phyloP scores from a whole-genome alignment of 345 rosid genomes.

The Eucalyptus victrix region DNA sequence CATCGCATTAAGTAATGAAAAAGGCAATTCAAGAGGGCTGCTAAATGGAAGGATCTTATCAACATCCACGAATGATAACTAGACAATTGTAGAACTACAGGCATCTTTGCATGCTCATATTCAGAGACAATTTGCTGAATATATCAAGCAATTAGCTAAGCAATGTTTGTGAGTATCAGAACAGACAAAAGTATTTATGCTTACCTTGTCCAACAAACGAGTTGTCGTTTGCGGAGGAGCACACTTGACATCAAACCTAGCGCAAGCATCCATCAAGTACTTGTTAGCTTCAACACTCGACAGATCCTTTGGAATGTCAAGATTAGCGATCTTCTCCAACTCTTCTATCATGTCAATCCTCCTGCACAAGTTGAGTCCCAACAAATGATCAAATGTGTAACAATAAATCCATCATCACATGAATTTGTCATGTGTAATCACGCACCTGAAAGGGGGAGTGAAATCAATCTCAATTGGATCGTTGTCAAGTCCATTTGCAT shows the following conservation, averaged over 20 bases:
- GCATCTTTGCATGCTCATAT: neutral
- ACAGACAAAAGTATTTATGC: neutral
- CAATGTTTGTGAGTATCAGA: neutral
- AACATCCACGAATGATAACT: no score
- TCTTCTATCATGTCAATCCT: conserved; percentile 87
- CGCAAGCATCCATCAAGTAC: conserved; percentile 62
- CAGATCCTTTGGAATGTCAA: conserved; percentile 79
- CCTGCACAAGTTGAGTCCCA: conserved; percentile 18
- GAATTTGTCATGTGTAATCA: neutral
- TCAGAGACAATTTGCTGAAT: neutral
- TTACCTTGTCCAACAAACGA: conserved; percentile 84
- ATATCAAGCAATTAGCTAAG: neutral
- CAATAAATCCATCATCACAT: neutral
- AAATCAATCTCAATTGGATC: conserved; percentile 94
- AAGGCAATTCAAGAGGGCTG: neutral
- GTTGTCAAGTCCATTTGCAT: conserved; percentile 72
- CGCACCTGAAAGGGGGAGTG: conserved; percentile 91
- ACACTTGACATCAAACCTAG: conserved; percentile 71
- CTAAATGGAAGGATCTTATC: no score
- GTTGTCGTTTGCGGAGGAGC: conserved; percentile 89
- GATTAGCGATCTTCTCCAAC: conserved; percentile 82
- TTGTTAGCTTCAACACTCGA: conserved; percentile 73
- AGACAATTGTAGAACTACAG: neutral
- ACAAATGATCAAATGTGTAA: neutral
- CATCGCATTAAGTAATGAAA: neutral